phyloP scores from a whole-genome alignment of 768 basidiomycete genomes.

The Mycena metata region DNA sequence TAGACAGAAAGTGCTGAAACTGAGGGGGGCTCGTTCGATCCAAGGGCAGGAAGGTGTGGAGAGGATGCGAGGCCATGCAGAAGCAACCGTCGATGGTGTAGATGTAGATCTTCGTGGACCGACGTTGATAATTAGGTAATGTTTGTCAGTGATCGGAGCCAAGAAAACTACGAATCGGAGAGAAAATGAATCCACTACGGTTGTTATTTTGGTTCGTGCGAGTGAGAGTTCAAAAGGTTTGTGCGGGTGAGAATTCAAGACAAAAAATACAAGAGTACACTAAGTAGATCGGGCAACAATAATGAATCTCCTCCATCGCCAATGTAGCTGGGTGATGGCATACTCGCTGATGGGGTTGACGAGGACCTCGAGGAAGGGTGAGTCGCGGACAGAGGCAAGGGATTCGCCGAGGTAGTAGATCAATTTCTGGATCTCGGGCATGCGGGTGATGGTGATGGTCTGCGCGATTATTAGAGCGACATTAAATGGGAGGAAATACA shows the following conservation, averaged over 20 bases:
- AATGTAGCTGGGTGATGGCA: conserved; percentile 95
- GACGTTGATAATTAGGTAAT: no score
- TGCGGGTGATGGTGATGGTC: conserved; percentile 99
- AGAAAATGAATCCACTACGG: background rate
- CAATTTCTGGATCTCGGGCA: conserved; percentile 98
- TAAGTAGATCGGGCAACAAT: conserved; percentile 11
- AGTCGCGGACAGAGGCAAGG: conserved; percentile 89
- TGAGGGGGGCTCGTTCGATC: no score
- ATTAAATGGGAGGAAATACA: background rate
- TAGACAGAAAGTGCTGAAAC: no score
- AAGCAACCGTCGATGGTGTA: no score
- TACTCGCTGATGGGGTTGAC: conserved; percentile 99
- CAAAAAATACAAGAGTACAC: conserved; percentile 41
- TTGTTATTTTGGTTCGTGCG: conserved; percentile 31
- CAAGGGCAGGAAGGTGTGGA: no score
- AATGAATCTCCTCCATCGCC: conserved; percentile 98
- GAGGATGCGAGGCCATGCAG: no score
- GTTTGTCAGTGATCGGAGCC: no score
- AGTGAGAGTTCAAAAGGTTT: no score
- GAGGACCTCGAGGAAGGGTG: conserved; percentile 98
- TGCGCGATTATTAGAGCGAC: conserved; percentile 45
- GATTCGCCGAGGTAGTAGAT: conserved; percentile 99
- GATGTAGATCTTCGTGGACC: no score
- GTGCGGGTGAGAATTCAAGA: conserved; percentile 36
- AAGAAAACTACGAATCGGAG: no score